Conservation (phyloP, 2,329 filamentous ascomycete species). For the Fusarium papillatum region DNA sequence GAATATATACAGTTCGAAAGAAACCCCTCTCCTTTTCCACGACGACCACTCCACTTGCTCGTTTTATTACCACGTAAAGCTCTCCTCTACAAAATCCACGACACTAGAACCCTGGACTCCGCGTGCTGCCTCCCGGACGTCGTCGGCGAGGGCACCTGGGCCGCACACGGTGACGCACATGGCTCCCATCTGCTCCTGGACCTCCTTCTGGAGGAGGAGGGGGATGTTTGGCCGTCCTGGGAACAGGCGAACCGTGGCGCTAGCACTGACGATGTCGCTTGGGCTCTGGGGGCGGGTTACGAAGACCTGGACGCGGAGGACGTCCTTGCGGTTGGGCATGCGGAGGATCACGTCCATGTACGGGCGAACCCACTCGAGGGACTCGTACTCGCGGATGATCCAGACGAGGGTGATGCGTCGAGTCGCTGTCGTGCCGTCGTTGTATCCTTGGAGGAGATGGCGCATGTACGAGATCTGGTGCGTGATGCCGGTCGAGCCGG, state of each 20-base stretch:
- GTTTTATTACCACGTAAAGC: slow-evolving; percentile 72
- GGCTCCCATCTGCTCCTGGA: slow-evolving; percentile 85
- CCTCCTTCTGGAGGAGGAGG: slow-evolving; percentile 85
- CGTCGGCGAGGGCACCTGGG: slow-evolving; percentile 80
- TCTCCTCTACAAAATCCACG: slow-evolving; percentile 84
- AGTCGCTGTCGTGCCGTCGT: slow-evolving; percentile 81
- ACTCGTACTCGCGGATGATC: slow-evolving; percentile 91
- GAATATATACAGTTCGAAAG: slow-evolving; percentile 48
- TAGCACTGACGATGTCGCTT: slow-evolving; percentile 84
- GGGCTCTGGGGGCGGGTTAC: slow-evolving; percentile 89
- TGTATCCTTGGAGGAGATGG: slow-evolving; percentile 79
- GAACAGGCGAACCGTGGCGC: slow-evolving; percentile 89
- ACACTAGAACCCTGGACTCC: slow-evolving; percentile 72
- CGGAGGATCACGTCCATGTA: slow-evolving; percentile 84
- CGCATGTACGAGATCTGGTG: slow-evolving; percentile 93
- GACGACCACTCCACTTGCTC: slow-evolving; percentile 12
- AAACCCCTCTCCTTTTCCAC: slow-evolving; percentile 27
- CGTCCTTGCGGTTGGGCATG: slow-evolving; percentile 84
- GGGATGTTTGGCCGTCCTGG: slow-evolving; percentile 89
- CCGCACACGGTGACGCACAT: slow-evolving; percentile 90
- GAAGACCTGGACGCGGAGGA: slow-evolving; percentile 90
- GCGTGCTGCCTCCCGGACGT: slow-evolving; percentile 78
- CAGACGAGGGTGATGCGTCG: slow-evolving; percentile 88
- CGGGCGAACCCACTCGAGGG: slow-evolving; percentile 92
- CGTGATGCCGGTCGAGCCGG: slow-evolving; percentile 94